phyloP scores from a whole-genome alignment of 768 basidiomycete genomes.

The Hydnomerulius pinastri region DNA sequence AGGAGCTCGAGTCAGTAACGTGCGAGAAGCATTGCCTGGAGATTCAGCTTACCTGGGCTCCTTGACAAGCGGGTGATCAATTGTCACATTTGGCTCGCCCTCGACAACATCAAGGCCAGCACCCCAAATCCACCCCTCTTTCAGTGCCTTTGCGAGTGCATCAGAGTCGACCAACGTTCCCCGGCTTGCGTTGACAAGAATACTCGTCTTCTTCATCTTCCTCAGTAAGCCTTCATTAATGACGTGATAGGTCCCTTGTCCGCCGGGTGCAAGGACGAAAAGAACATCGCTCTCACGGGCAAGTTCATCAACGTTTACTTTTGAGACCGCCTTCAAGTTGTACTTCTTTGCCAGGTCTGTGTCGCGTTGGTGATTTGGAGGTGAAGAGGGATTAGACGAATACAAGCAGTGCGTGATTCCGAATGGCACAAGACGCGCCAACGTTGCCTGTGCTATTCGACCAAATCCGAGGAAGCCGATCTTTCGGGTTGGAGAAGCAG shows the following conservation, averaged over 20 bases:
- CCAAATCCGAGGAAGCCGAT: conserved; percentile 95
- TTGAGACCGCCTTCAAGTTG: conserved; percentile 42
- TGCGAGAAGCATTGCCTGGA: background rate
- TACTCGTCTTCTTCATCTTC: conserved; percentile 82
- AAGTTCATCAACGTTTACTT: conserved; percentile 66
- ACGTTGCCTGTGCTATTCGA: conserved; percentile 85
- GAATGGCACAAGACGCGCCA: conserved; percentile 79
- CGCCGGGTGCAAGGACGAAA: conserved; percentile 82
- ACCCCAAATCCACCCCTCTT: conserved; percentile 81
- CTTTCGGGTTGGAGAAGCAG: conserved; percentile 55
- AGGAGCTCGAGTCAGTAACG: background rate
- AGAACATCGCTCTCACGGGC: conserved; percentile 82
- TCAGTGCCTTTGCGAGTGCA: conserved; percentile 80
- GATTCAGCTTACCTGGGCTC: conserved; percentile 67
- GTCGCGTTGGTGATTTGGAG: conserved; percentile 42
- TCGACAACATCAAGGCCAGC: conserved; percentile 95
- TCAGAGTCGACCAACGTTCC: conserved; percentile 90
- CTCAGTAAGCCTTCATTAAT: conserved; percentile 70
- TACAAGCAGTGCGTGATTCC: conserved; percentile 78
- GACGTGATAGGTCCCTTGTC: conserved; percentile 66
- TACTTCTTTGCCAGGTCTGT: conserved; percentile 37
- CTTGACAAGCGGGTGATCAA: conserved; percentile 79
- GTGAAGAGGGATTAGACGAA: conserved; percentile 54
- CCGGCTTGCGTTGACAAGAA: conserved; percentile 84
- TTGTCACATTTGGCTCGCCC: conserved; percentile 77